phyloP scores from a whole-genome alignment of 805 yeast species.

The Dipodascus albidus region DNA sequence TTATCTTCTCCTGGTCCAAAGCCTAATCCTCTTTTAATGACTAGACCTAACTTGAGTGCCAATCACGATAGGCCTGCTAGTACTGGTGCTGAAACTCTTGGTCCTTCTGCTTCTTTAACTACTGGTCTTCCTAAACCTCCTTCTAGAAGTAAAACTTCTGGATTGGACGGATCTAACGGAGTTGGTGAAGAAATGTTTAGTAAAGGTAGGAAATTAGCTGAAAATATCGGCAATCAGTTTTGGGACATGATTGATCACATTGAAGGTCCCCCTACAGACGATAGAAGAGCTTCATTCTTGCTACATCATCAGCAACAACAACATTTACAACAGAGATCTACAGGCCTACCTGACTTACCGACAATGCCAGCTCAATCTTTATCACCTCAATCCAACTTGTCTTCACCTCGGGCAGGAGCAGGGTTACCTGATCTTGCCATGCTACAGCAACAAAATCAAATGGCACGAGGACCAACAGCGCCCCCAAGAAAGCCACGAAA shows the following conservation, averaged over 20 bases:
- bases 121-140: background rate
- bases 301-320: background rate
- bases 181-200: background rate
- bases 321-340: background rate
- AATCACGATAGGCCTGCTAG: background rate
- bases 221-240: background rate
- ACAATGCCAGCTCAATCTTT: background rate
- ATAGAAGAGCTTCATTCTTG: background rate
- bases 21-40: background rate
- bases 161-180: background rate
- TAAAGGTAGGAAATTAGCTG: background rate
- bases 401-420: background rate
- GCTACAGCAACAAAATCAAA: background rate
- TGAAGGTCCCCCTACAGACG: background rate
- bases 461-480: background rate
- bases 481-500: background rate
- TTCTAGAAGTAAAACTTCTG: background rate
- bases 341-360: background rate
- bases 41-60: background rate
- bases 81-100: background rate
- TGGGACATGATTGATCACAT: background rate
- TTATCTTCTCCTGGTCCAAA: background rate
- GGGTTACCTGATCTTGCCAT: background rate
- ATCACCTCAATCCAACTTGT: background rate
- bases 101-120: background rate